Conservation (phyloP, 352 stramenopile genomes). For the Thraustotheca clavata region DNA sequence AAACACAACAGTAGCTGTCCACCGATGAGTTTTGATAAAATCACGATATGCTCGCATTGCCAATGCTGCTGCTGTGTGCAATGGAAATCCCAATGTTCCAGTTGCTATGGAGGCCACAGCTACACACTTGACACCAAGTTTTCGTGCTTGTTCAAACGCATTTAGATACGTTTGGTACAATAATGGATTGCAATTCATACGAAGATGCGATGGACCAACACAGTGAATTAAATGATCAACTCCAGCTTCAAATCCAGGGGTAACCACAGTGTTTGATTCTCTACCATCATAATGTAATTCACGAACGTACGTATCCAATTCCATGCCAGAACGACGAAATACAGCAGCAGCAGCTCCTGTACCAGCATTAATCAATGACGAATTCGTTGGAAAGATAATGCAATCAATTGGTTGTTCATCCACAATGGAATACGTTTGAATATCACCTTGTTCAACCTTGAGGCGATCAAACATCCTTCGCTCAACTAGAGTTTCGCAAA, state of each 20-base stretch:
- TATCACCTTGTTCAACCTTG: slow-evolving; percentile 32
- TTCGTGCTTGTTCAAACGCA: slow-evolving; percentile 28
- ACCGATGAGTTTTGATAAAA: slow-evolving; percentile 21
- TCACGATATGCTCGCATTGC: slow-evolving; percentile 13
- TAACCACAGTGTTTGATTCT: slow-evolving; percentile 29
- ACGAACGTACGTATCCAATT: slow-evolving; percentile 23
- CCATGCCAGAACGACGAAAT: slow-evolving; percentile 36
- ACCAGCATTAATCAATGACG: slow-evolving; percentile 29
- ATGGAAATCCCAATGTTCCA: slow-evolving; percentile 32
- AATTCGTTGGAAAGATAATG: slow-evolving; percentile 49
- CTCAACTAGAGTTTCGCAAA: slow-evolving; percentile 10
- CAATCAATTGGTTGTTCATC: slow-evolving; percentile 36
- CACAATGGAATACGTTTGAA: slow-evolving; percentile 31
- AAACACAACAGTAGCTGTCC: slow-evolving; percentile 13
- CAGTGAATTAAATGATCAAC: slow-evolving; percentile 52
- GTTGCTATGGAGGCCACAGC: slow-evolving; percentile 60
- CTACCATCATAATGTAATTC: background rate
- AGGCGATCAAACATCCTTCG: background rate
- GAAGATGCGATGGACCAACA: slow-evolving; percentile 26
- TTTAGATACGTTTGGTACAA: slow-evolving; percentile 52
- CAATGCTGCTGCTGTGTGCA: background rate
- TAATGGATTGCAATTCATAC: slow-evolving; percentile 2
- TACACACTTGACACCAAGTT: slow-evolving; percentile 37
- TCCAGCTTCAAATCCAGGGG: slow-evolving; percentile 34
- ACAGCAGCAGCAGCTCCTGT: slow-evolving; percentile 39